Evolutionary conservation across 78 protist species (phyloP).

Genomic region (Bodo saltans): DNA sequence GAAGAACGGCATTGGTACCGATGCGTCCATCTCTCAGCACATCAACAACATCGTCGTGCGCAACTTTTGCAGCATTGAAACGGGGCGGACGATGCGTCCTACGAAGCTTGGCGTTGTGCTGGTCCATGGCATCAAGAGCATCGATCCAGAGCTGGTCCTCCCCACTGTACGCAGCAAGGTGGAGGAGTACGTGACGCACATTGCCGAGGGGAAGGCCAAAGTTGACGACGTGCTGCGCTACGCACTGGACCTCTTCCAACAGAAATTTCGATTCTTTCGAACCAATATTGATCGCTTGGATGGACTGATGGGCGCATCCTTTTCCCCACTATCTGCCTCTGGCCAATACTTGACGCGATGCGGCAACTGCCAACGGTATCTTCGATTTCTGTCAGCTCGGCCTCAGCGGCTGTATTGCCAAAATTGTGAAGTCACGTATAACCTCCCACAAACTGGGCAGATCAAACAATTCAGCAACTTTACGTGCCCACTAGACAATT

Average conservation of each 20-base stretch:
- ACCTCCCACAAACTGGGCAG: conserved; percentile 37
- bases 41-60: conserved; percentile 78
- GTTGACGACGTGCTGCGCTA: neutral
- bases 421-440: conserved; percentile 20
- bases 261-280: conserved; percentile 15
- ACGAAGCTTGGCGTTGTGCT: conserved; percentile 80
- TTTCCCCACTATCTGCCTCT: neutral
- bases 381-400: conserved; percentile 7
- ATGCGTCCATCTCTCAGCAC: conserved; percentile 97
- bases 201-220: conserved; percentile 38
- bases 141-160: conserved; percentile 62
- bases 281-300: neutral
- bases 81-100: conserved; percentile 45
- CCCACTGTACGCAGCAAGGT: conserved; percentile 39
- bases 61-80: conserved; percentile 44
- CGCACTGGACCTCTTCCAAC: neutral
- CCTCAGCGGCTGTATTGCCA: conserved; percentile 50
- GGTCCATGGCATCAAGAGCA: conserved; percentile 71
- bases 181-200: conserved; percentile 23
- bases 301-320: conserved; percentile 30
- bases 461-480: conserved; percentile 18
- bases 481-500: conserved; percentile 47
- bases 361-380: conserved; percentile 23
- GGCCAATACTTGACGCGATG: conserved; percentile 24
- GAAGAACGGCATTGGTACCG: conserved; percentile 90